Evolutionary conservation across 2,329 filamentous ascomycete species (phyloP).

Genomic region (Penicillium sp.): DNA sequence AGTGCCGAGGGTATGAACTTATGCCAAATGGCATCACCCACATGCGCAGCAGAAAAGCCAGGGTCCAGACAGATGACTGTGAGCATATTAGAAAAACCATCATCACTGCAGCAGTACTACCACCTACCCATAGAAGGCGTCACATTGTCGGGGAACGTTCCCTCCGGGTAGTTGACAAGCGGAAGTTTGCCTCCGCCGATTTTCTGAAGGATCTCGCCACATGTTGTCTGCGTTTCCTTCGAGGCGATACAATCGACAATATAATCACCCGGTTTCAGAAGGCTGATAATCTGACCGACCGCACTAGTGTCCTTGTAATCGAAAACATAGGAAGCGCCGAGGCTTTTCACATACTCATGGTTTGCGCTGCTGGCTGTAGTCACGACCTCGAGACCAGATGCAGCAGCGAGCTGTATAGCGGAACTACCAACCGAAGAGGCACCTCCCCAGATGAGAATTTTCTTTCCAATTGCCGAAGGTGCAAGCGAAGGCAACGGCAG

Average conservation of each 20-base stretch:
- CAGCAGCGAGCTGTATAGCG: constrained; percentile 44
- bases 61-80: constrained; percentile 8
- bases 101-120: background rate
- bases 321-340: constrained; percentile 40
- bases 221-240: constrained; percentile 7
- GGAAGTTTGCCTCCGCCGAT: constrained; percentile 16
- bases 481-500: constrained; percentile 23
- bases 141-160: constrained; percentile 6
- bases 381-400: constrained; percentile 41
- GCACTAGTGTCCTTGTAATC: constrained; percentile 37
- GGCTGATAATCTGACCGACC: constrained; percentile 26
- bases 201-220: constrained; percentile 11
- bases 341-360: constrained; percentile 33
- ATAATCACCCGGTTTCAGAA: constrained; percentile 15
- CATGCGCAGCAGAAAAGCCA: constrained; percentile 1
- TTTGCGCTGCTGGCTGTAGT: constrained; percentile 40
- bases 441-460: constrained; percentile 47
- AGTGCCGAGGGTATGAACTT: constrained; percentile 34
- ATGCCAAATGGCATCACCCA: constrained; percentile 25
- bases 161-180: background rate
- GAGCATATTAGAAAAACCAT: background rate
- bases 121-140: constrained; percentile 7
- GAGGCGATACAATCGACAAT: constrained; percentile 12
- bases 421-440: constrained; percentile 46
- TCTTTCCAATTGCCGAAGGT: constrained; percentile 18